Percentiles rank a stretch among this genome's conserved stretches.
Conservation (phyloP, 306 rosid species). For the Lathyrus aphaca region DNA sequence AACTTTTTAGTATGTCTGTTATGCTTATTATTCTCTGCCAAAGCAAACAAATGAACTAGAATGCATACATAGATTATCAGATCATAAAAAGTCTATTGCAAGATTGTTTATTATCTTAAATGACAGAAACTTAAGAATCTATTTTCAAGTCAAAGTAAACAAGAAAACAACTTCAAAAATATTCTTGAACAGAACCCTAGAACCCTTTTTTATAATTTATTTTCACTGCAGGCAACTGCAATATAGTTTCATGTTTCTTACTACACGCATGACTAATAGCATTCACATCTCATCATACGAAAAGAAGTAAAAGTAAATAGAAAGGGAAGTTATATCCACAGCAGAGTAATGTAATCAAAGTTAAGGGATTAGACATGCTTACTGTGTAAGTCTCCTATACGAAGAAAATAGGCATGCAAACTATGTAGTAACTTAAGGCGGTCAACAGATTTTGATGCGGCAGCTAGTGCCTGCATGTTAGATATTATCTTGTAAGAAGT, state of each 20-base stretch:
- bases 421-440: slow-evolving; percentile 77
- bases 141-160: slow-evolving; percentile 22
- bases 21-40: slow-evolving; percentile 28
- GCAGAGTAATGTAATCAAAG: slow-evolving; percentile 30
- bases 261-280: slow-evolving; percentile 24
- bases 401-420: slow-evolving; percentile 86
- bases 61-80: slow-evolving; percentile 6
- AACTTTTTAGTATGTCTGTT: slow-evolving; percentile 13
- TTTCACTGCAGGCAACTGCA: neutral
- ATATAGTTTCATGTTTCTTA: slow-evolving; percentile 9
- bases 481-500: slow-evolving; percentile 38
- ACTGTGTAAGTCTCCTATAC: slow-evolving; percentile 76
- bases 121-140: slow-evolving; percentile 17
- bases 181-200: slow-evolving; percentile 18
- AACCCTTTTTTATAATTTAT: neutral
- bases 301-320: slow-evolving; percentile 15
- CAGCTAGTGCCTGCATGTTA: slow-evolving; percentile 81
- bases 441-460: slow-evolving; percentile 93
- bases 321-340: neutral
- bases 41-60: slow-evolving; percentile 26
- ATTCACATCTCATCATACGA: slow-evolving; percentile 28
- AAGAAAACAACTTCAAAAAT: slow-evolving; percentile 7
- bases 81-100: slow-evolving; percentile 17
- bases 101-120: slow-evolving; percentile 17
- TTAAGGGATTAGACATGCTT: slow-evolving; percentile 49